phyloP scores from a whole-genome alignment of 441 rosid species.

The Populus hybrid region DNA sequence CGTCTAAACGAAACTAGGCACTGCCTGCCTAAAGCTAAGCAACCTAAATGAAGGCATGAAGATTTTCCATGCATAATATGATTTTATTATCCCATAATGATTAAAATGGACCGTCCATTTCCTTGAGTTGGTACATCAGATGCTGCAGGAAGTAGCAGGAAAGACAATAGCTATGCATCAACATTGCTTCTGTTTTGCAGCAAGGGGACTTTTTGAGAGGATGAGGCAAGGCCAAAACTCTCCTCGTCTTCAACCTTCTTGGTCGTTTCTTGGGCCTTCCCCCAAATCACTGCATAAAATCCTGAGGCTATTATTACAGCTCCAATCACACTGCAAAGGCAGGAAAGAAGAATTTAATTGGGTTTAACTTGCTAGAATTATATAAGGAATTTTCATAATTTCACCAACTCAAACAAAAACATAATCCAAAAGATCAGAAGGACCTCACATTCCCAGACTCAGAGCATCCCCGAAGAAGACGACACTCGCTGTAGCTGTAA shows the following conservation, averaged over 20 bases:
- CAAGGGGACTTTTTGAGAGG: slow-evolving; percentile 31
- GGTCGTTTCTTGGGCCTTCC: slow-evolving; percentile 28
- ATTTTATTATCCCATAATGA: not conserved
- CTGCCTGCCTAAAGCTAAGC: not conserved
- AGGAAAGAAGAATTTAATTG: not conserved
- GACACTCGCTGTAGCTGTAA: slow-evolving; percentile 25
- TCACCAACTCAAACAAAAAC: not conserved
- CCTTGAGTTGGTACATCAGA: not conserved
- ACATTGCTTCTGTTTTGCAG: slow-evolving; percentile 16
- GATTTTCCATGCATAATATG: not conserved
- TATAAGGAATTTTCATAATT: not conserved
- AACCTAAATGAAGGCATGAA: not conserved
- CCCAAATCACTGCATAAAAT: slow-evolving; percentile 42
- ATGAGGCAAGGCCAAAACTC: not conserved
- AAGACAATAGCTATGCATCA: not conserved
- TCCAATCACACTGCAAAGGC: slow-evolving; percentile 38
- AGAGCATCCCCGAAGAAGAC: slow-evolving; percentile 31
- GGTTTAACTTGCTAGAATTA: not conserved
- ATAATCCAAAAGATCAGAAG: not conserved
- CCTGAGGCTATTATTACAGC: slow-evolving; percentile 35
- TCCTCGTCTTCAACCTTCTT: not conserved
- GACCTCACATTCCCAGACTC: slow-evolving; percentile 31
- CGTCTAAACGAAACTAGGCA: not conserved
- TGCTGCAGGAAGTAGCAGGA: not conserved
- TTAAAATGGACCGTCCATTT: not conserved